Conservation (phyloP, 2,329 filamentous ascomycete genomes). For the Xylaria multiplex region DNA sequence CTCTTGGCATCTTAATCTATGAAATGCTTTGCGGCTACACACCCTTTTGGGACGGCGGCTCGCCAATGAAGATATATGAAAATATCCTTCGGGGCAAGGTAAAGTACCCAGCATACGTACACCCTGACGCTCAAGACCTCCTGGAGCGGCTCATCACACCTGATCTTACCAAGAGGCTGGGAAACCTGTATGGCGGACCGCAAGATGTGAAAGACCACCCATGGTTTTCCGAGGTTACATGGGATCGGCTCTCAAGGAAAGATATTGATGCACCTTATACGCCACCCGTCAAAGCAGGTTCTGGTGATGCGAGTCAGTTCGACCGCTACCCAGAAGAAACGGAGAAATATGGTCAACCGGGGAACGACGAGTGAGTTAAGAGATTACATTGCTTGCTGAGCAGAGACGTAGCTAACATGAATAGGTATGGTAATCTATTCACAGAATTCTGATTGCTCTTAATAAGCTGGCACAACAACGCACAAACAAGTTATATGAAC, state of each 20-base stretch:
- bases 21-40: constrained; percentile 99
- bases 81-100: constrained; percentile 96
- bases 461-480: constrained; percentile 1
- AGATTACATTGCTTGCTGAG: constrained; percentile 2
- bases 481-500: constrained; percentile 9
- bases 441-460: constrained; percentile 70
- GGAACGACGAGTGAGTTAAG: constrained; percentile 83
- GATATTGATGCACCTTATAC: constrained; percentile 99
- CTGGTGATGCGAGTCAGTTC: constrained; percentile 96
- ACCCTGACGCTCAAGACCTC: constrained; percentile 91
- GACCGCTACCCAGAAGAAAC: constrained; percentile 98
- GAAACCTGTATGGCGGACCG: constrained; percentile 90
- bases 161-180: constrained; percentile 92
- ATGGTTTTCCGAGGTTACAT: constrained; percentile 98
- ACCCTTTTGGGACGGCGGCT: constrained; percentile 98
- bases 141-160: constrained; percentile 92
- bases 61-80: constrained; percentile 99
- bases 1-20: constrained; percentile 95
- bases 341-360: constrained; percentile 84
- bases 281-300: constrained; percentile 91
- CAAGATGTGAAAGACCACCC: constrained; percentile 94
- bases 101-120: constrained; percentile 96
- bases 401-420: constrained; percentile 23
- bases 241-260: constrained; percentile 92
- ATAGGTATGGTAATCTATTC: constrained; percentile 78